phyloP scores from a whole-genome alignment of 2,329 filamentous ascomycete genomes.

The Elsinoe arachidis region DNA sequence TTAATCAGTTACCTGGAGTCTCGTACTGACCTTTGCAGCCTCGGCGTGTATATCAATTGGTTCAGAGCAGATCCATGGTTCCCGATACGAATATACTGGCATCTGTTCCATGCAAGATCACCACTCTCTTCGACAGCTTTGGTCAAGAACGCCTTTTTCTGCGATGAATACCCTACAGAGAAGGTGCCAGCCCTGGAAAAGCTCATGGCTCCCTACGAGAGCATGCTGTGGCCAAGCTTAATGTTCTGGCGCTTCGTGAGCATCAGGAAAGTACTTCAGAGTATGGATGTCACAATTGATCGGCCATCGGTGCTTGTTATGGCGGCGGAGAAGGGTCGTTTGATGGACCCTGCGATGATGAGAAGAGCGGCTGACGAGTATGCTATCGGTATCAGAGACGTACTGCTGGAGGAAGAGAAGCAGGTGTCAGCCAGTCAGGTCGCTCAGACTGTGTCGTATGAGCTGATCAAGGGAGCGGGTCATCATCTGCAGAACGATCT shows the following conservation, averaged over 20 bases:
- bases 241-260: slow-evolving; percentile 40
- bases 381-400: slow-evolving; percentile 25
- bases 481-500: slow-evolving; percentile 49
- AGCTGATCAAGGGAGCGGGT: slow-evolving; percentile 37
- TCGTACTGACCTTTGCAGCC: slow-evolving; percentile 16
- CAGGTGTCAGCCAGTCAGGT: slow-evolving; percentile 18
- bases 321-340: slow-evolving; percentile 33
- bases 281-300: slow-evolving; percentile 23
- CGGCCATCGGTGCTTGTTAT: slow-evolving; percentile 33
- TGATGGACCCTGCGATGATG: slow-evolving; percentile 35
- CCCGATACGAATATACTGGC: slow-evolving; percentile 37
- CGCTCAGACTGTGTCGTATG: slow-evolving; percentile 33
- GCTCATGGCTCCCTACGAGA: slow-evolving; percentile 42
- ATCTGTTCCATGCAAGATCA: slow-evolving; percentile 43
- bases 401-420: slow-evolving; percentile 28
- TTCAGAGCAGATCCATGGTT: slow-evolving; percentile 41
- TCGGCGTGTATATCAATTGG: slow-evolving; percentile 40
- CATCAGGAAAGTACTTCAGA: slow-evolving; percentile 33
- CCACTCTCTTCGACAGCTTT: slow-evolving; percentile 45
- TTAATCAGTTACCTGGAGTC: neutral
- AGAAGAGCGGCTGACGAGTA: slow-evolving; percentile 33
- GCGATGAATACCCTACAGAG: slow-evolving; percentile 33
- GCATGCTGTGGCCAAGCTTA: slow-evolving; percentile 43
- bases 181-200: slow-evolving; percentile 37
- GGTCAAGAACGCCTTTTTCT: slow-evolving; percentile 44